These are phyloP conservation scores for Phylloporus gajari DNA, from an alignment of 1,284 basidiomycete genomes.

Conservation along the genomic window DNA sequence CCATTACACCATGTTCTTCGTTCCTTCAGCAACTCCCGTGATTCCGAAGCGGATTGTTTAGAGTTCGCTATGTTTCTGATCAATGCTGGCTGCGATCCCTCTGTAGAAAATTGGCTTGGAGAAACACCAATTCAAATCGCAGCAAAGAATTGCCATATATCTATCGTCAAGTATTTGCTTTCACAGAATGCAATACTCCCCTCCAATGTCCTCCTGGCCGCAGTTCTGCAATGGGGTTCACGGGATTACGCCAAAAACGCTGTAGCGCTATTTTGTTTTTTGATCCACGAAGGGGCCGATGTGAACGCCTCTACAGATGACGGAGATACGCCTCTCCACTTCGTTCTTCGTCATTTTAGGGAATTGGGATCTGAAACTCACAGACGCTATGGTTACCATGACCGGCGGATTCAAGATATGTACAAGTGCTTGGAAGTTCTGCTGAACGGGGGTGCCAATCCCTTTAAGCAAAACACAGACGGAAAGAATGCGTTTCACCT, in stretches of 20 bases:
- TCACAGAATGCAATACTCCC: conserved; percentile 8
- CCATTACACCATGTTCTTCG: neutral
- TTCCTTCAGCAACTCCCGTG: accelerated
- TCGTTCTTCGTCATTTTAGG: neutral
- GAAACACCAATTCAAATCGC: conserved; percentile 11
- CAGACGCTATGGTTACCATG: no score
- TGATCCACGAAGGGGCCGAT: conserved; percentile 10
- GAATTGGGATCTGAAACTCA: no score
- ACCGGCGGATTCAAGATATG: no score
- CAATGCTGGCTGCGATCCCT: conserved; percentile 12
- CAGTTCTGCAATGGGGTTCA: no score
- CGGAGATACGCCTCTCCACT: conserved; percentile 5
- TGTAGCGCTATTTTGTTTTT: neutral
- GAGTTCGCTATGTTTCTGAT: conserved; percentile 6
- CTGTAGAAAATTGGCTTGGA: neutral
- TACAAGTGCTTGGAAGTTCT: neutral
- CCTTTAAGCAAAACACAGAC: neutral
- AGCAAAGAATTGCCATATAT: neutral
- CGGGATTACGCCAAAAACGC: no score
- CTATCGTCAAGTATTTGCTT: conserved; percentile 5
- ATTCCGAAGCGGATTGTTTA: neutral
- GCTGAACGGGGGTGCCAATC: conserved; percentile 16
- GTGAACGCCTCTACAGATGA: neutral
- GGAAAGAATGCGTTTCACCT: conserved; percentile 11
- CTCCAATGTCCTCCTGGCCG: conserved; percentile 5